phyloP scores from a whole-genome alignment of 257 asterid species.

The Linderniella brevidens region DNA sequence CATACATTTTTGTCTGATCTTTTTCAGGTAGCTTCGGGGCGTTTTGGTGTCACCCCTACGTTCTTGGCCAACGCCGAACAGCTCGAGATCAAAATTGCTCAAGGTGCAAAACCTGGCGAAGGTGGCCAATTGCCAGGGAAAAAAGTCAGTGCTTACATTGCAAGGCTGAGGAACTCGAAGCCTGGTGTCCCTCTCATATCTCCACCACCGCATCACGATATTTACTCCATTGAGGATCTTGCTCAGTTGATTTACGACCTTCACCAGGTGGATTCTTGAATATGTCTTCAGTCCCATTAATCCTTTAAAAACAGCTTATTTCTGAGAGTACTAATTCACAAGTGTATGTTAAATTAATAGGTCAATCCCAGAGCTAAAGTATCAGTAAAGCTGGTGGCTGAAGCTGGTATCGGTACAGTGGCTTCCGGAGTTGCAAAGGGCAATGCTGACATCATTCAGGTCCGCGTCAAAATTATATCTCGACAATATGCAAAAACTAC shows the following conservation, averaged over 20 bases:
- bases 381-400: constrained; percentile 93
- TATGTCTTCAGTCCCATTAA: constrained; percentile 1
- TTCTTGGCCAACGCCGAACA: constrained; percentile 95
- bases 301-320: constrained; percentile 3
- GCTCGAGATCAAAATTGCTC: constrained; percentile 91
- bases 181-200: constrained; percentile 99
- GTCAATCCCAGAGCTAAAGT: constrained; percentile 95
- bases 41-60: constrained; percentile 98
- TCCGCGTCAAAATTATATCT: constrained; percentile 10
- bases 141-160: constrained; percentile 97
- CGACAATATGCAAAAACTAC: background rate
- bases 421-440: constrained; percentile 99
- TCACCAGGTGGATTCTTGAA: constrained; percentile 58
- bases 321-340: constrained; percentile 10
- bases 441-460: constrained; percentile 97
- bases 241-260: constrained; percentile 97
- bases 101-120: constrained; percentile 99
- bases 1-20: constrained; percentile 5
- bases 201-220: constrained; percentile 99
- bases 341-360: constrained; percentile 18
- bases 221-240: constrained; percentile 97
- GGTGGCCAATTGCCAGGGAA: constrained; percentile 99
- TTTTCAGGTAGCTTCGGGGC: constrained; percentile 94
- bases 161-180: constrained; percentile 88
- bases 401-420: constrained; percentile 99